Conservation (phyloP, 768 basidiomycete genomes). For the Cubamyces sp. region DNA sequence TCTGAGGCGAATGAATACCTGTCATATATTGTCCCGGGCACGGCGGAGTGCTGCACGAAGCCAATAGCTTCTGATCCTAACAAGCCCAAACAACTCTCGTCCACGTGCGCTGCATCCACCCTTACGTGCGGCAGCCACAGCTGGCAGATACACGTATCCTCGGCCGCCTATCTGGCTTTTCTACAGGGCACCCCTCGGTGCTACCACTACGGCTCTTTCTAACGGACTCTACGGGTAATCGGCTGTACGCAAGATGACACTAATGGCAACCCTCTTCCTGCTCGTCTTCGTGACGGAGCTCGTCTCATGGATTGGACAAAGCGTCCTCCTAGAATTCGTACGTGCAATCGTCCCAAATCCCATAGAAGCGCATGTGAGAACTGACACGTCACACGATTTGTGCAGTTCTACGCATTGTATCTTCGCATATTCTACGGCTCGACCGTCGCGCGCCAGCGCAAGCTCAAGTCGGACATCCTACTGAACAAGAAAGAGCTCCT, state of each 20-base stretch:
- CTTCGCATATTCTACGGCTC: constrained; percentile 64
- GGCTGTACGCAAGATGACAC: constrained; percentile 56
- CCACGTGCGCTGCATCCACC: constrained; percentile 19
- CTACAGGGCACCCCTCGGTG: constrained; percentile 3
- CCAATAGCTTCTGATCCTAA: constrained; percentile 35
- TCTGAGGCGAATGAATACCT: too few species aligned
- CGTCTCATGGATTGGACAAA: constrained; percentile 87
- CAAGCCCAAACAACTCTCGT: constrained; percentile 33
- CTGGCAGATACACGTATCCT: constrained; percentile 22
- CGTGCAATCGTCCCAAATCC: constrained; percentile 37
- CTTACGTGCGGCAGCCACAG: constrained; percentile 11
- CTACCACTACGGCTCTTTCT: constrained; percentile 3
- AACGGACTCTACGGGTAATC: background rate
- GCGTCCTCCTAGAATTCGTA: constrained; percentile 81
- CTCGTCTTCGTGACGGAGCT: constrained; percentile 84
- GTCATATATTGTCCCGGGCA: background rate
- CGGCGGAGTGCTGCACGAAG: constrained; percentile 10
- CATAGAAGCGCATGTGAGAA: background rate
- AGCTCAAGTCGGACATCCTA: constrained; percentile 81
- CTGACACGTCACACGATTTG: background rate
- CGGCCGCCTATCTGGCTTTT: constrained; percentile 4
- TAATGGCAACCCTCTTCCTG: constrained; percentile 80
- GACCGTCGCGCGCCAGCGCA: constrained; percentile 58
- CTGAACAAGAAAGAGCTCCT: constrained; percentile 81
- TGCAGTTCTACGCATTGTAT: constrained; percentile 77